Conservation (phyloP, 2,329 filamentous ascomycete species). For the Aspergillus pseudoterreus region DNA sequence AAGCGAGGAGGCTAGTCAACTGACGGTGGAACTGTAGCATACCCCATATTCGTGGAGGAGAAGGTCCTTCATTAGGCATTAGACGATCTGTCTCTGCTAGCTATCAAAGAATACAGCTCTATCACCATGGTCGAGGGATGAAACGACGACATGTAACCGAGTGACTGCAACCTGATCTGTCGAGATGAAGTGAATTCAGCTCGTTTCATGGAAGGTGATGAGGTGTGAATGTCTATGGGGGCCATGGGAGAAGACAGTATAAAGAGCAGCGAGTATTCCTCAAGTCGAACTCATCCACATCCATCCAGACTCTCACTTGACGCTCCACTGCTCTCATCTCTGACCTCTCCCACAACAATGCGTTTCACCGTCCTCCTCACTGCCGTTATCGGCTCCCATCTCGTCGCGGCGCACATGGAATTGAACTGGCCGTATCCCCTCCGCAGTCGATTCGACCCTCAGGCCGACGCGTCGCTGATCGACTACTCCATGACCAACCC, state of each 20-base stretch:
- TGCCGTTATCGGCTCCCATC: neutral
- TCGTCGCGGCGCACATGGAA: slow-evolving; percentile 44
- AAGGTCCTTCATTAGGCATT: no score
- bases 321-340: no score
- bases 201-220: no score
- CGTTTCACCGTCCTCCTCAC: neutral
- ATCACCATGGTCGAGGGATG: neutral
- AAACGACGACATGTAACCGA: slow-evolving; percentile 1
- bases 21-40: no score
- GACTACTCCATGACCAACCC: slow-evolving; percentile 3
- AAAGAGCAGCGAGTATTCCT: no score
- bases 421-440: slow-evolving; percentile 51
- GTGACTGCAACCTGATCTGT: slow-evolving; percentile 2
- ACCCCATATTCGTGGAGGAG: no score
- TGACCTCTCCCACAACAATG: neutral
- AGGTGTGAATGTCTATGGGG: no score
- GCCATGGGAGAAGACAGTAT: no score
- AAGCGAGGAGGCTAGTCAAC: no score
- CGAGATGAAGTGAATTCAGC: neutral
- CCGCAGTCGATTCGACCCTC: slow-evolving; percentile 47
- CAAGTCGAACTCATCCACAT: no score
- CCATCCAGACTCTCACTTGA: no score
- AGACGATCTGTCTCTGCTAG: no score
- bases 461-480: slow-evolving; percentile 59
- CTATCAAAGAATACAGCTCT: neutral